Base-by-base conservation (phyloP, 306 rosid species). In the Cercis canadensis region DNA sequence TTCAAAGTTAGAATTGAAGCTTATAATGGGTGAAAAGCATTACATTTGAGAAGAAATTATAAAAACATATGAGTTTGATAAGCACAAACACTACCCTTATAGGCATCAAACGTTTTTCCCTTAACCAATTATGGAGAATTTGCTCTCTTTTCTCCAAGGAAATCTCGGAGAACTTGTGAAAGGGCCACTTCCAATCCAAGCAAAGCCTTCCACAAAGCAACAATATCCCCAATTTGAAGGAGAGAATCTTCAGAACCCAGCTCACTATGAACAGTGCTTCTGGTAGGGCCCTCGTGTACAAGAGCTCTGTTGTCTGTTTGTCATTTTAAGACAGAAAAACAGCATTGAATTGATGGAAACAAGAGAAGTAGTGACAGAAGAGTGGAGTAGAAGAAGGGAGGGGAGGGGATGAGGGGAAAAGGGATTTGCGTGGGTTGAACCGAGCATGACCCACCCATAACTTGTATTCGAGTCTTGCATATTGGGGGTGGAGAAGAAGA, bases 21-120 rank as follows among this genome's bases (percentile, higher is more conserved):
- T 32, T 49, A 40, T 11, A 37, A 71, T 12, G 14, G 11, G 57
- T 7, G 2, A 72, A 43, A 72, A 74, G 32, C 51, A 75, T 74
- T 80, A 94, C 99, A 96, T 84, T 81, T 29, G 97, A 75, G 85
- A 82, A 89, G 85, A 89, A 86, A 63, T 44, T 82, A 76, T 54
- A 94, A 88, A 86, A 80, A 92, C 83, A 86, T 54, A 79, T 65
- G 72, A 94, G 58, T 73, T 94, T 94, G 70, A 83, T 44, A 60
- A 86, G 47, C 74, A 87, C 55, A 57, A 94, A 94, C 13, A 73
- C 75, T 3, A 84, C 5, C 71, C 95, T 62, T 0, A 94, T 75
- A 70, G 87, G 88, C 1, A 75, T 5, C 52, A 81, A 47, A 72
- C 58, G 70, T 16, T 65, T 87, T 52, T 78, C 81, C 59, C 68